Conservation (phyloP, 2,329 filamentous ascomycete species). For the Macrophomina phaseolina region DNA sequence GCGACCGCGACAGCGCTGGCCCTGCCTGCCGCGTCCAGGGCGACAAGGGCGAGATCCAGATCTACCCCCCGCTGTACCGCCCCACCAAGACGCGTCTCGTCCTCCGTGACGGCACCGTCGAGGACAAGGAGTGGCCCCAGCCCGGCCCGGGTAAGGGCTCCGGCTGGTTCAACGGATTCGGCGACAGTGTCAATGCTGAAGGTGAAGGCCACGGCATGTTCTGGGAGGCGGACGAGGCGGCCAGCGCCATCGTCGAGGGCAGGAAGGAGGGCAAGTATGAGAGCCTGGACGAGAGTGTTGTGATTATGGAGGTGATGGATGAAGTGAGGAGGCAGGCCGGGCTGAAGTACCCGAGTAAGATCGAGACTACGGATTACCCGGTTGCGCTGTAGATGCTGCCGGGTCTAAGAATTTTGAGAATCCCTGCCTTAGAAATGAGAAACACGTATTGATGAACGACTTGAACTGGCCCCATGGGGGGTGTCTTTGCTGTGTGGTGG, state of each 20-base stretch:
- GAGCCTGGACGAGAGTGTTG: constrained; percentile 76
- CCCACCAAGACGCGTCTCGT: constrained; percentile 71
- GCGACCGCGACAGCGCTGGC: constrained; percentile 59
- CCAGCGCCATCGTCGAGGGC: constrained; percentile 75
- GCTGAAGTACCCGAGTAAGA: constrained; percentile 68
- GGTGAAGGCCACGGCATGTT: constrained; percentile 81
- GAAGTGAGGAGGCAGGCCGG: constrained; percentile 68
- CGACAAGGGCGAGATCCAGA: constrained; percentile 80
- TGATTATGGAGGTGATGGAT: constrained; percentile 85
- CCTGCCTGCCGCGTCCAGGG: constrained; percentile 82
- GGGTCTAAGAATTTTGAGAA: background rate
- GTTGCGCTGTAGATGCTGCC: constrained; percentile 33
- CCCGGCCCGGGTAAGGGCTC: constrained; percentile 55
- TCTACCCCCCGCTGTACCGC: constrained; percentile 72
- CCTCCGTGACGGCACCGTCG: constrained; percentile 54
- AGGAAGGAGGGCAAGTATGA: constrained; percentile 70
- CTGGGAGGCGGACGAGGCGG: constrained; percentile 84
- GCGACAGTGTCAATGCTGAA: constrained; percentile 52
- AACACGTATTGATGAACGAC: too few species aligned
- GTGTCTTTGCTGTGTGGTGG: too few species aligned
- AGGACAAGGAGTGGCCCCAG: constrained; percentile 53
- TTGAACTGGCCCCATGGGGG: too few species aligned
- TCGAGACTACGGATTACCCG: constrained; percentile 66
- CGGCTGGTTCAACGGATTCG: constrained; percentile 56
- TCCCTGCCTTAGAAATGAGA: too few species aligned